These are phyloP conservation scores for Fusarium sp. DNA, from an alignment of 2,329 filamentous ascomycete species.

Conservation along the genomic window DNA sequence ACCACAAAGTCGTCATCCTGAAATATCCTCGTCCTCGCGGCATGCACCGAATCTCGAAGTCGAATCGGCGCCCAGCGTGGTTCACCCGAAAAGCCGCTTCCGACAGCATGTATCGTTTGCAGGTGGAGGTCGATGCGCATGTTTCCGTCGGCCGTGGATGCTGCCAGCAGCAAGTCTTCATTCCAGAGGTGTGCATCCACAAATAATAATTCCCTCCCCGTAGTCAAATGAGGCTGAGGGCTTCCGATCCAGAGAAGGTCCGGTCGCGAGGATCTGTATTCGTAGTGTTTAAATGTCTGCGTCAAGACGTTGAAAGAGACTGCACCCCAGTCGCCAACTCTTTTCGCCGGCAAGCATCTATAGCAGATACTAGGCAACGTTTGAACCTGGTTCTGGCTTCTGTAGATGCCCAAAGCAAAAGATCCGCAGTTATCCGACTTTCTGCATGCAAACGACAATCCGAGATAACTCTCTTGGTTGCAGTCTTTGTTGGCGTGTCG, in stretches of 20 bases:
- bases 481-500: background rate
- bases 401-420: slow-evolving; percentile 28
- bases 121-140: background rate
- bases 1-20: slow-evolving; percentile 34
- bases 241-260: slow-evolving; percentile 16
- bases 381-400: background rate
- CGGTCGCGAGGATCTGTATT: slow-evolving; percentile 10
- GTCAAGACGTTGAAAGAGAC: slow-evolving; percentile 35
- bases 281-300: slow-evolving; percentile 21
- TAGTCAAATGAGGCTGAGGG: background rate
- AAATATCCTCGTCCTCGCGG: slow-evolving; percentile 3
- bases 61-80: slow-evolving; percentile 4
- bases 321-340: slow-evolving; percentile 22
- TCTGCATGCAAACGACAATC: background rate
- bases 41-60: background rate
- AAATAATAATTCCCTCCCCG: background rate
- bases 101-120: slow-evolving; percentile 10
- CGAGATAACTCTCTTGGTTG: background rate
- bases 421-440: slow-evolving; percentile 32
- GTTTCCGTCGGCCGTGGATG: background rate
- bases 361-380: background rate
- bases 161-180: slow-evolving; percentile 12
- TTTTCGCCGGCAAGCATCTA: slow-evolving; percentile 8
- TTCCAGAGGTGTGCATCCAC: slow-evolving; percentile 29
- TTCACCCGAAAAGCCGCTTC: background rate